Percentiles rank a stretch among this genome's conserved stretches.
Evolutionary conservation across 495 filamentous ascomycete species (phyloP).

Genomic region (Hypoxylon intermedium): DNA sequence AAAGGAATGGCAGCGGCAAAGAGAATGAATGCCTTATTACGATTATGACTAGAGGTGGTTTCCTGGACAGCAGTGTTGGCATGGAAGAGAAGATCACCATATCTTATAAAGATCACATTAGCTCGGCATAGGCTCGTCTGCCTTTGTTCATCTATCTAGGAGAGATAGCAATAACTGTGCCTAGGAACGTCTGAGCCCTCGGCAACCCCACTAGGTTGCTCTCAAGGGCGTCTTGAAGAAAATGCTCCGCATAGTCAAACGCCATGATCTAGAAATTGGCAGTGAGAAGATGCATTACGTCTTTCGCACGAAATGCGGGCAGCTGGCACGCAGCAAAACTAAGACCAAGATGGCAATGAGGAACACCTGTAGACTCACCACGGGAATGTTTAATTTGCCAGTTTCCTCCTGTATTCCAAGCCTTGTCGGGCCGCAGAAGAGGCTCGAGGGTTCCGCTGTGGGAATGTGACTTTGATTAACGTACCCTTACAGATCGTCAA

Average conservation of each 20-base stretch:
- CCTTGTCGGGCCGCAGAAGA: constrained; percentile 28
- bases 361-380: constrained; percentile 33
- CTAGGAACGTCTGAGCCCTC: constrained; percentile 22
- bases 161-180: constrained; percentile 23
- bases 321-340: constrained; percentile 55
- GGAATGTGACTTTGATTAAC: constrained; percentile 47
- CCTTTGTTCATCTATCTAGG: constrained; percentile 24
- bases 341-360: constrained; percentile 36
- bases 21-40: constrained; percentile 40
- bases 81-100: constrained; percentile 43
- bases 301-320: constrained; percentile 8
- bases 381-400: constrained; percentile 44
- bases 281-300: constrained; percentile 24
- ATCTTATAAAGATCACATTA: constrained; percentile 42
- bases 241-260: constrained; percentile 37
- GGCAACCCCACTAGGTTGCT: constrained; percentile 31
- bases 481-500: constrained; percentile 40
- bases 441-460: constrained; percentile 15
- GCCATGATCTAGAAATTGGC: constrained; percentile 26
- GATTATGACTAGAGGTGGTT: constrained; percentile 37
- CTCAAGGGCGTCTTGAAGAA: constrained; percentile 41
- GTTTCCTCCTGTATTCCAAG: constrained; percentile 17
- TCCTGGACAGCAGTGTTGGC: constrained; percentile 29
- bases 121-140: background rate
- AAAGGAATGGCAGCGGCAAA: constrained; percentile 48